phyloP scores from a whole-genome alignment of 176 grass and related monocot species.

The Elaeis guineensis region DNA sequence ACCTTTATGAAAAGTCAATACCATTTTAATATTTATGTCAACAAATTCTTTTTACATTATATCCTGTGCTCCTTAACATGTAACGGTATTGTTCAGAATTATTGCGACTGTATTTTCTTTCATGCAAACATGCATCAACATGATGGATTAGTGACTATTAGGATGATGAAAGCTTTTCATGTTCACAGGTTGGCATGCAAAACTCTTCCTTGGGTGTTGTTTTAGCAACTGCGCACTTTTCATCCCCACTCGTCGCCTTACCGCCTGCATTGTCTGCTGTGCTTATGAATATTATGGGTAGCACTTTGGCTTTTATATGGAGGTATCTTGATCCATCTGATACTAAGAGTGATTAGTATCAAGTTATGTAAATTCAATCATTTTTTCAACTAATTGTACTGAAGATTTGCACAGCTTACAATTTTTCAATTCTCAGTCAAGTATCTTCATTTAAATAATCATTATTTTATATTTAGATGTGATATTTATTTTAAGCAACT shows the following conservation, averaged over 20 bases:
- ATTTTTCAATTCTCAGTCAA: no score
- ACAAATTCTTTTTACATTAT: no score
- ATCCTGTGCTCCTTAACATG: no score
- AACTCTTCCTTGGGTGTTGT: conserved; percentile 71
- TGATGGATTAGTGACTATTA: not conserved
- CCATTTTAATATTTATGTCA: no score
- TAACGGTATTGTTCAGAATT: conserved; percentile 3
- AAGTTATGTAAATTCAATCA: no score
- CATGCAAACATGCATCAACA: not conserved
- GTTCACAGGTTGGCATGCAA: conserved; percentile 71
- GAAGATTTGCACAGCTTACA: no score
- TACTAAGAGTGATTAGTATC: not conserved
- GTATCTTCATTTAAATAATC: no score
- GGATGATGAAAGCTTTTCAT: conserved; percentile 14
- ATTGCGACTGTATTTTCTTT: not conserved
- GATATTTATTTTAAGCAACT: no score
- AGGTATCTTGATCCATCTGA: conserved; percentile 27
- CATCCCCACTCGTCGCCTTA: conserved; percentile 55
- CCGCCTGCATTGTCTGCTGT: conserved; percentile 68
- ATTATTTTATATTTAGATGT: no score
- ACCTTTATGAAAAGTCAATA: no score
- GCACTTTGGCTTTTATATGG: conserved; percentile 59
- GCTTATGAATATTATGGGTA: conserved; percentile 87
- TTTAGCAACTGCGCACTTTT: conserved; percentile 70
- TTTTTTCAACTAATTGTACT: no score